These are phyloP conservation scores for Venturiaceae sp. DNA, from an alignment of 2,329 filamentous ascomycete species.

Conservation along the genomic window DNA sequence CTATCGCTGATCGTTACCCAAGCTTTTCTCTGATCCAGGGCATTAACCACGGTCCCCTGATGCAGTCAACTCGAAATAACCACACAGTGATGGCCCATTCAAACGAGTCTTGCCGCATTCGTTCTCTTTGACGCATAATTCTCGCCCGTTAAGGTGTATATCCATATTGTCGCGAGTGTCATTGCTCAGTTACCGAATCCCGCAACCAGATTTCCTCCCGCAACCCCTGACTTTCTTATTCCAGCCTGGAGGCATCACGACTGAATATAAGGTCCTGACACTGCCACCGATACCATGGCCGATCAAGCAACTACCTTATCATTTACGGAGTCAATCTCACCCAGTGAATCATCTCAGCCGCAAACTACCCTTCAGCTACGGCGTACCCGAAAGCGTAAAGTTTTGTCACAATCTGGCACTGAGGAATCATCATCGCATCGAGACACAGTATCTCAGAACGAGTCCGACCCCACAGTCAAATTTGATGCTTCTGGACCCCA, in stretches of 20 bases:
- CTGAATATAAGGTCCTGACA: neutral
- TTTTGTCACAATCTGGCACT: neutral
- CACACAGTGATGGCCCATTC: neutral
- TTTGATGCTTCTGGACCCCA: neutral
- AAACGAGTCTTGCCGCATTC: neutral
- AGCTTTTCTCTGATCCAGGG: neutral
- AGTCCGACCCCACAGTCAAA: neutral
- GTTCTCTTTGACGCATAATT: neutral
- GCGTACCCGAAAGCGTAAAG: neutral
- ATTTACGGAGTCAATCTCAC: neutral
- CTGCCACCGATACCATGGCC: neutral
- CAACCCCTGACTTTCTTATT: neutral
- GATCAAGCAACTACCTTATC: neutral
- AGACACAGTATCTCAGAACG: neutral
- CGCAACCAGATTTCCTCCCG: neutral
- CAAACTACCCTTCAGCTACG: neutral
- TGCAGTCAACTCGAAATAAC: neutral
- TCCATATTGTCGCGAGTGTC: neutral
- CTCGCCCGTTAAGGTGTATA: neutral
- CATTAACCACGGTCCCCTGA: neutral
- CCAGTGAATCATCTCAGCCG: neutral
- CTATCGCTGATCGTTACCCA: neutral
- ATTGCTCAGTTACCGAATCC: neutral
- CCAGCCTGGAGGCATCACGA: neutral
- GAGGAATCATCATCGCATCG: neutral